A percentile compares a stretch with the other conserved stretches of the same genome.
Evolutionary conservation across 208 protist species (phyloP).

Genomic region (Trypanosoma congolense): DNA sequence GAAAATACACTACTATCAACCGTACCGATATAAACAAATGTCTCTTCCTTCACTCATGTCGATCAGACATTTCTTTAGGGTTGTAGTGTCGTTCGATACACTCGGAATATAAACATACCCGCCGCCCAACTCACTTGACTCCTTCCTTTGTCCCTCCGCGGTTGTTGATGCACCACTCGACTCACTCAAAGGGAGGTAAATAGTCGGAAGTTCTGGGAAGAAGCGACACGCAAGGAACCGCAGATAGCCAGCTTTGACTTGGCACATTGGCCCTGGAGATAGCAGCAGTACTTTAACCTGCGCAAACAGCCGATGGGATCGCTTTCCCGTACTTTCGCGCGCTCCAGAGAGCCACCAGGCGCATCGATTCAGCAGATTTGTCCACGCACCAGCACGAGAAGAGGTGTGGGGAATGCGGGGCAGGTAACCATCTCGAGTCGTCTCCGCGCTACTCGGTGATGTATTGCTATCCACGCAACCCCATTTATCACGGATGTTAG

Average conservation of each 20-base stretch:
- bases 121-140: too few species aligned
- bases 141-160: too few species aligned
- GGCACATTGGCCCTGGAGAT: constrained; percentile 17
- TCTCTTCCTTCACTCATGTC: too few species aligned
- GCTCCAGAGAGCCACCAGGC: constrained; percentile 20
- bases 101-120: too few species aligned
- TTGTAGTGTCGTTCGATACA: too few species aligned
- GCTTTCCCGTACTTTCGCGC: neutral
- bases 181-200: neutral
- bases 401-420: neutral
- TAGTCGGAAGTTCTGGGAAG: constrained; percentile 13
- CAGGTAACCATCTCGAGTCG: neutral
- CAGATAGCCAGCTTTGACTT: constrained; percentile 20
- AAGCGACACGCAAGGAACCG: constrained; percentile 19
- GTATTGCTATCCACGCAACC: too few species aligned
- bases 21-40: too few species aligned
- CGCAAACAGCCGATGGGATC: constrained; percentile 19
- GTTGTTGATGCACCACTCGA: too few species aligned
- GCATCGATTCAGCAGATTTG: constrained; percentile 1
- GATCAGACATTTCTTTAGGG: too few species aligned
- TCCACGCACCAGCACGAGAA: constrained; percentile 1
- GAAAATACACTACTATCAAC: too few species aligned
- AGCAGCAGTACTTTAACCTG: constrained; percentile 18
- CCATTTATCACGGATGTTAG: too few species aligned
- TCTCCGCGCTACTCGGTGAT: neutral